Percentiles rank a stretch among this genome's conserved stretches.
Conservation (phyloP, 768 basidiomycete genomes). For the Tremella mesenterica region DNA sequence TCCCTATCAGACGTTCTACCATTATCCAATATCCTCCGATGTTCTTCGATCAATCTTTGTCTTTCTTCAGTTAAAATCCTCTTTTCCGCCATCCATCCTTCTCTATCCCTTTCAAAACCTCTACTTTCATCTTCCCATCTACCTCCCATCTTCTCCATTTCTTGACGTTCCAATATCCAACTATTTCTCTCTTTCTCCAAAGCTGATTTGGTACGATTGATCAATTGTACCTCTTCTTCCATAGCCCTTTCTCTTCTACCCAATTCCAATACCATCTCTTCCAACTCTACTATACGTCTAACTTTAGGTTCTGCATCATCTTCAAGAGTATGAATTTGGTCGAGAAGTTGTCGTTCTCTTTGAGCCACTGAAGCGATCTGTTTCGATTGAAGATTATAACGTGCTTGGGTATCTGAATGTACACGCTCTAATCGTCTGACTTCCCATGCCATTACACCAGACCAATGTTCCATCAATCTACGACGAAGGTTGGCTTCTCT, state of each 20-base stretch:
- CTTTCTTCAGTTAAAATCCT: constrained; percentile 12
- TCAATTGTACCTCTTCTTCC: constrained; percentile 24
- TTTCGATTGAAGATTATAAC: constrained; percentile 20
- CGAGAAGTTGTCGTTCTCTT: constrained; percentile 23
- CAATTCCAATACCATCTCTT: constrained; percentile 36
- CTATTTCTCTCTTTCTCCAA: constrained; percentile 19
- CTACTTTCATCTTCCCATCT: constrained; percentile 14
- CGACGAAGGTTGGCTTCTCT: constrained; percentile 37
- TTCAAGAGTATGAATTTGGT: constrained; percentile 22
- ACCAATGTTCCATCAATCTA: constrained; percentile 44
- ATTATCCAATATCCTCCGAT: constrained; percentile 3
- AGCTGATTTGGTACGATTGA: constrained; percentile 14
- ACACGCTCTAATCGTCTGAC: constrained; percentile 37
- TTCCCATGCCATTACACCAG: constrained; percentile 45
- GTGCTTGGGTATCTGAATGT: constrained; percentile 22
- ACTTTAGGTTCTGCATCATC: constrained; percentile 10
- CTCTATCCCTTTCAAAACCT: constrained; percentile 15
- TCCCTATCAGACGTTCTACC: constrained; percentile 19
- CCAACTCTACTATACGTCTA: constrained; percentile 22
- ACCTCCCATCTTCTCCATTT: constrained; percentile 13
- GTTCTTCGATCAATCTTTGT: constrained; percentile 11
- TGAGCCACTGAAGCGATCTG: constrained; percentile 18
- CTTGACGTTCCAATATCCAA: constrained; percentile 17
- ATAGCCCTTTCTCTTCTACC: constrained; percentile 30
- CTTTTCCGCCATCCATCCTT: constrained; percentile 19